Percentiles rank a stretch among this genome's conserved stretches.
These are phyloP conservation scores for Domatiomyces globalis DNA, from an alignment of 2,329 filamentous ascomycete genomes.

Conservation along the genomic window DNA sequence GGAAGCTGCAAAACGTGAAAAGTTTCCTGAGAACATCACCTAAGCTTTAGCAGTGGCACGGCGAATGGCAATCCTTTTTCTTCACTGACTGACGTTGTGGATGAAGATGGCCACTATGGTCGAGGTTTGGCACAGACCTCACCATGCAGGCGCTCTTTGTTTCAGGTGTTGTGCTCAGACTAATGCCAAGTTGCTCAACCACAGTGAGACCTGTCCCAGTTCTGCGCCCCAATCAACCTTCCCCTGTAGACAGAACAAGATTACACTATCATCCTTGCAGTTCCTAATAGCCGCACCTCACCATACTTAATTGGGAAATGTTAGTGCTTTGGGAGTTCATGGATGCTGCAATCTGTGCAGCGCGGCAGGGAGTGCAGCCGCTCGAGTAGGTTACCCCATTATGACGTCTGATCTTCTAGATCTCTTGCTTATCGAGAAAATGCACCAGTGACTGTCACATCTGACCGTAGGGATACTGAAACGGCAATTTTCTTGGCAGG, in stretches of 20 bases:
- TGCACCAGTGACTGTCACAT: neutral
- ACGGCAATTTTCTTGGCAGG: neutral
- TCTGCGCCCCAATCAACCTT: neutral
- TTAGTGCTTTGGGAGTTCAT: neutral
- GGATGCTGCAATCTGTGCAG: neutral
- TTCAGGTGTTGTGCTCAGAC: neutral
- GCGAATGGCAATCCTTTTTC: neutral
- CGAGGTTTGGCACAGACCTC: neutral
- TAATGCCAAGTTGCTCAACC: neutral
- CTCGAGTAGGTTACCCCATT: neutral
- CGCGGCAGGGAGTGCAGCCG: neutral
- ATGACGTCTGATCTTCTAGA: neutral
- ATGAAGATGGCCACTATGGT: neutral
- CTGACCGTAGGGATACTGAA: neutral
- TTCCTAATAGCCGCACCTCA: neutral
- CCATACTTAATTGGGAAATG: neutral
- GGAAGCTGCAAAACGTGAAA: neutral
- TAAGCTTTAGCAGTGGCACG: neutral
- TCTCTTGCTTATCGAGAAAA: neutral
- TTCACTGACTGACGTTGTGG: neutral
- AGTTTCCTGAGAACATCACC: neutral
- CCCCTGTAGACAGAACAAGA: neutral
- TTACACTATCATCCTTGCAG: neutral
- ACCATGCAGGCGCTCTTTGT: neutral
- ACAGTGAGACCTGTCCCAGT: neutral